Evolutionary conservation across 768 basidiomycete genomes (phyloP), one percentile per base, ranked within the genome.

Genomic region (Wakefieldia striispora): DNA sequence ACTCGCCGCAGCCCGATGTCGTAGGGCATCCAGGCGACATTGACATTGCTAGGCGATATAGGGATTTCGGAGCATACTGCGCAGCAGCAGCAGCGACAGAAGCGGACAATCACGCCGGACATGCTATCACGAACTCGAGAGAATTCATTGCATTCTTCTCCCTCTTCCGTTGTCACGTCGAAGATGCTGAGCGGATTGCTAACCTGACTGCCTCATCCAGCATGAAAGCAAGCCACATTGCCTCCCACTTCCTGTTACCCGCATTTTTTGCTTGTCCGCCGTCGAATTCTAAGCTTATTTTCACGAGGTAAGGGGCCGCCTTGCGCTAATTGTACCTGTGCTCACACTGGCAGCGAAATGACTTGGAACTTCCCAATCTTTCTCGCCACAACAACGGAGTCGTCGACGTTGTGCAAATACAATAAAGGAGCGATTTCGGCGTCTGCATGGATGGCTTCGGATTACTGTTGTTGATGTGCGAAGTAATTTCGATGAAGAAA

Each of bases 131-230:
- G 29, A 29, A 12, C 29, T 29, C 29, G 13, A 29, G 49, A 24
- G 49, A 50, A 20, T 50, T 45, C 13, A 31, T 41, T 11, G 35
- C 49, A 26, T 44, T 45, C 11, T 44, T 16, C 26, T 24, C 43
- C 23, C 21, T 45, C 3, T 24, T 50, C 5, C 24, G 36, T 3
- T 50, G 37, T 36, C 43, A 50, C n/a, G n/a, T 6, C 2, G 20
- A 20, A 9, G 42, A 50, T 43, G 29, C 24, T 10, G 8, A n/a
- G 21, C 3, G 9, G 23, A 29, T 50, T 16, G 26, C 31, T 3
- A 9, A 17, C 2, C 16, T 10, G 3, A 6, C 24, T 6, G 3
- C 4, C 3, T 21, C 49, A 11, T 45, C 49, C n/a, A 17, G 27
- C n/a, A 6, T 50, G 23, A 50, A 50, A 24, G 43, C 43, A 27